A percentile compares a stretch with the other conserved stretches of the same genome.
These are phyloP conservation scores for Cladochytrium tenue DNA, from an alignment of 371 early-diverging fungal species.

Conservation along the genomic window DNA sequence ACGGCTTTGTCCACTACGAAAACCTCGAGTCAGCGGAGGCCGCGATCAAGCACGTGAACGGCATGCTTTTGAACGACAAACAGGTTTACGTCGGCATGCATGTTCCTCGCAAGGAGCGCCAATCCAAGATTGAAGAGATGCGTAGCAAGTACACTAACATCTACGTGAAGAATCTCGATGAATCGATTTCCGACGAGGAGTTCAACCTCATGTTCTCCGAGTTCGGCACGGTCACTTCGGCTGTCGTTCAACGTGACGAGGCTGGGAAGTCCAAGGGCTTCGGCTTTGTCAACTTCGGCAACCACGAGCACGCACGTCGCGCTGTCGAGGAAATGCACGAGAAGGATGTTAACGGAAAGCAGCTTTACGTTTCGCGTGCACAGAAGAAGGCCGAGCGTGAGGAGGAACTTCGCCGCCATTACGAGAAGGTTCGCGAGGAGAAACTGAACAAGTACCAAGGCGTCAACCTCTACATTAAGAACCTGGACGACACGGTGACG, in stretches of 20 bases:
- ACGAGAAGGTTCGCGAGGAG: constrained; percentile 90
- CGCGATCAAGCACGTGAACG: constrained; percentile 97
- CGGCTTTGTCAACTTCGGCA: constrained; percentile 96
- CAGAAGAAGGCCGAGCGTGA: constrained; percentile 98
- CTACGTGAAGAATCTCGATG: constrained; percentile 96
- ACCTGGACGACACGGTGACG: constrained; percentile 93
- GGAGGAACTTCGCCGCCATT: constrained; percentile 91
- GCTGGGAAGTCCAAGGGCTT: constrained; percentile 88
- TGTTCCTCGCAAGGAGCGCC: constrained; percentile 90
- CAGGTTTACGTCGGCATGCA: constrained; percentile 88
- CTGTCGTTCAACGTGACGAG: constrained; percentile 72
- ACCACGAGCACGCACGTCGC: constrained; percentile 85
- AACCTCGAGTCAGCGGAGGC: constrained; percentile 90
- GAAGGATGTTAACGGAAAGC: constrained; percentile 85
- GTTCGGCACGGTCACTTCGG: constrained; percentile 89
- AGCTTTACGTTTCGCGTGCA: constrained; percentile 95
- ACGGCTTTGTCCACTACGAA: constrained; percentile 99
- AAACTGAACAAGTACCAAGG: constrained; percentile 96
- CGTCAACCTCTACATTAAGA: constrained; percentile 97
- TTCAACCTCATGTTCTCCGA: constrained; percentile 80
- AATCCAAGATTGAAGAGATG: constrained; percentile 88
- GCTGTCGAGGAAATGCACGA: constrained; percentile 96
- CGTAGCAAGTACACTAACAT: constrained; percentile 95
- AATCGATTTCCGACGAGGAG: constrained; percentile 78
- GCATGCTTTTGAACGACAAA: constrained; percentile 97